These are phyloP conservation scores for Cyberlindnera euphorbiiphila DNA, from an alignment of 805 yeast genomes.

Conservation along the genomic window DNA sequence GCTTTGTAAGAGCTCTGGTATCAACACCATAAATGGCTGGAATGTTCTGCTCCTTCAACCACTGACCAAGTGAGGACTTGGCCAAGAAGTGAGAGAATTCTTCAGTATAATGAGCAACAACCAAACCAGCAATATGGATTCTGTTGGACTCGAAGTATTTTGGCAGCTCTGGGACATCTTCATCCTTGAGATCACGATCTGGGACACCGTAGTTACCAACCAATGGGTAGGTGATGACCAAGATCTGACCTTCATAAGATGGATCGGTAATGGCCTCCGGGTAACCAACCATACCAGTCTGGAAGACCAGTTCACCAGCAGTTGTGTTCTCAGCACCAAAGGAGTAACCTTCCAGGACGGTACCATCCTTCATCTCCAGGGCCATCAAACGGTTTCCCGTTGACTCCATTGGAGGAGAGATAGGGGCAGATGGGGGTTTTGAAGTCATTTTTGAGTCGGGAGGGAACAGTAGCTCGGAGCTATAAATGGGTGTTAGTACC, in stretches of 20 bases:
- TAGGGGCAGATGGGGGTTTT: slow-evolving; percentile 65
- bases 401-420: slow-evolving; percentile 85
- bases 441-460: slow-evolving; percentile 14
- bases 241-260: slow-evolving; percentile 94
- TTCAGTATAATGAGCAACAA: slow-evolving; percentile 95
- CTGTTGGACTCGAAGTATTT: slow-evolving; percentile 88
- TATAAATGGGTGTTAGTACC: slow-evolving; percentile 6
- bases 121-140: slow-evolving; percentile 95
- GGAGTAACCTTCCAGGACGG: slow-evolving; percentile 88
- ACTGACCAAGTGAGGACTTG: slow-evolving; percentile 81
- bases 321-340: slow-evolving; percentile 88
- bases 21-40: slow-evolving; percentile 99
- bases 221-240: slow-evolving; percentile 93
- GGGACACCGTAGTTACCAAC: slow-evolving; percentile 99
- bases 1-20: slow-evolving; percentile 91
- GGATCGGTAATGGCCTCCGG: slow-evolving; percentile 98
- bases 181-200: slow-evolving; percentile 73
- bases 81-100: slow-evolving; percentile 94
- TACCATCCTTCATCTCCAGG: slow-evolving; percentile 84
- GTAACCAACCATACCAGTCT: slow-evolving; percentile 99
- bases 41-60: slow-evolving; percentile 88
- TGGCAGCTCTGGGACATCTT: slow-evolving; percentile 71
- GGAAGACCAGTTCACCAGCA: slow-evolving; percentile 98
- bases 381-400: slow-evolving; percentile 81
- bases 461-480: slow-evolving; percentile 14